Conservation (phyloP, 1,139 yeast genomes). For the Hyphopichia burtonii region DNA sequence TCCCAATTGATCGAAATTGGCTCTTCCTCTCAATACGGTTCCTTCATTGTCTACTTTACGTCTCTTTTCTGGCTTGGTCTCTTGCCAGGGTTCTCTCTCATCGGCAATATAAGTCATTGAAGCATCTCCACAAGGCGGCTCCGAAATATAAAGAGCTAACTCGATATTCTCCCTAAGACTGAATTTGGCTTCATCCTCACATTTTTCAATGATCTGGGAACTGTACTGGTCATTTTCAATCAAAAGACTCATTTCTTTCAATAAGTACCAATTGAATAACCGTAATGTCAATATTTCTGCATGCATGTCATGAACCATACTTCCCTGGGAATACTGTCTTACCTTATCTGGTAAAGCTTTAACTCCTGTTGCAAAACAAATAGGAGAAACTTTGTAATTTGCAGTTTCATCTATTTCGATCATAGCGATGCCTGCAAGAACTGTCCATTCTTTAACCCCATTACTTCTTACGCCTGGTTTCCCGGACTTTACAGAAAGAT, state of each 20-base stretch:
- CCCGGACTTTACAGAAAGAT: conserved; percentile 29
- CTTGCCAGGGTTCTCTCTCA: conserved; percentile 3
- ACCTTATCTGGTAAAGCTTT: conserved; percentile 64
- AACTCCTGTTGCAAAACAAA: conserved; percentile 77
- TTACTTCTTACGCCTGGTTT: conserved; percentile 62
- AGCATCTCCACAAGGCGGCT: conserved; percentile 92
- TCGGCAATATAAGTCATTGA: conserved; percentile 46
- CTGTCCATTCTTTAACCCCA: conserved; percentile 79
- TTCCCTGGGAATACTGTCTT: conserved; percentile 49
- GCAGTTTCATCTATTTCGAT: conserved; percentile 9
- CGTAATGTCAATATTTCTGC: conserved; percentile 80
- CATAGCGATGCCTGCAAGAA: conserved; percentile 65
- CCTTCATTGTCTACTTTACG: conserved; percentile 4
- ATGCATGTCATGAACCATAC: conserved; percentile 78
- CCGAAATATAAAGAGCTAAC: conserved; percentile 68
- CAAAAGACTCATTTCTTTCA: conserved; percentile 23
- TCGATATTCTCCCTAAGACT: conserved; percentile 30
- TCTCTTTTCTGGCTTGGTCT: conserved; percentile 4
- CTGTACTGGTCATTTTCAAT: not conserved
- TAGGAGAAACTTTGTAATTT: conserved; percentile 24
- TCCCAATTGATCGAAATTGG: conserved; percentile 56
- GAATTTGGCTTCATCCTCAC: conserved; percentile 13
- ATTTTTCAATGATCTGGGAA: conserved; percentile 1
- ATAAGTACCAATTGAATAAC: conserved; percentile 54
- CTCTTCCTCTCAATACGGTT: conserved; percentile 56